Base-by-base conservation (phyloP, 192 early-diverging fungal genomes). In the Coemansia biformis region DNA sequence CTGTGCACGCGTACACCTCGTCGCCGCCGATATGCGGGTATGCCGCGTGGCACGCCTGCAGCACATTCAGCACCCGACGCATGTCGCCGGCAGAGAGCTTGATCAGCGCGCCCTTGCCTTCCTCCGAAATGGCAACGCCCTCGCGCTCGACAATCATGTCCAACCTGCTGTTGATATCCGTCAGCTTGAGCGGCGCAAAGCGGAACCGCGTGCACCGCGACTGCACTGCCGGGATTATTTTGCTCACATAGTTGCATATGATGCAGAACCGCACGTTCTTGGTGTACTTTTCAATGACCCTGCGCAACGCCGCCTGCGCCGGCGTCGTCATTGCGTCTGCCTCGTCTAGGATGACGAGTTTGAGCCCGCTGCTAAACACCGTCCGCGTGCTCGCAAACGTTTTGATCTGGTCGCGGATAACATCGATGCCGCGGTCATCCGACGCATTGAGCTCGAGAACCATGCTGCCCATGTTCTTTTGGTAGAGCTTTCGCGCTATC, bases 241-340 rank as follows among this genome's bases (percentile, higher is more conserved):
- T 96, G 68, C 83, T 84, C 21, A 93, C 91, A 61, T 99, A 96
- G 70, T 99, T 99, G 79, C 94, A 97, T 46, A 99, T 94, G 43
- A 99, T 89, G 66, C 96, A 99, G 60, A 99, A 99, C 3, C 96
- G 83, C 8, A 97, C 93, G 54, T 97, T 99, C 31, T 81, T 80
- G 14, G 96, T 97, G 73, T 99, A 99, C 63, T 96, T 91, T 78
- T 99, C 96, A 60, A 99, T 89, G 12, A 99, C 93, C 68, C 96
- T 76, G 48, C 96, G 83, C 49, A 99, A 63, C 8, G 96, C 93
- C 28, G 87, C 83, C 63, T 97, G 96, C 7, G 94, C 94, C 18
- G 79, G 75, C 33, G 84, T 79, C 0, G 96, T 99, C 92, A 99
- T 94, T 9, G 88, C 87, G 55, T 99, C 96, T 17, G 92, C 91